Percentiles rank a stretch among this genome's conserved stretches.
phyloP scores from a whole-genome alignment of 768 basidiomycete species.

The Cystofilobasidium bisporidii region DNA sequence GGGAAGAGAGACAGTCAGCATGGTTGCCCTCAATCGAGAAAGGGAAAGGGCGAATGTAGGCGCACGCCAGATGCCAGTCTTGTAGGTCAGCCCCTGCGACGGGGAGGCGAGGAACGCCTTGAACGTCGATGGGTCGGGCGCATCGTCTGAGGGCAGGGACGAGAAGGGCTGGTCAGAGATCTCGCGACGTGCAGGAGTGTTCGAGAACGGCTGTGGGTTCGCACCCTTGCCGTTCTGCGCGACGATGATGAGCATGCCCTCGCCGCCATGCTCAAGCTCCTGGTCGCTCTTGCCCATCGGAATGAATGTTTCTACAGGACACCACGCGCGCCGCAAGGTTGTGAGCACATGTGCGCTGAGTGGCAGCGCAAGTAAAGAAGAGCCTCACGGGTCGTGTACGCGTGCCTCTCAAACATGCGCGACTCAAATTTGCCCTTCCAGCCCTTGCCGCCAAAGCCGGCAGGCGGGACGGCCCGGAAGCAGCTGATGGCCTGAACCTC shows the following conservation, averaged over 20 bases:
- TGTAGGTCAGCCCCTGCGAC: constrained; percentile 77
- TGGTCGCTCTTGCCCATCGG: constrained; percentile 63
- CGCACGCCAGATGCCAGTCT: constrained; percentile 82
- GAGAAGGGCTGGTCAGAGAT: background rate
- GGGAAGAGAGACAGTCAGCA: background rate
- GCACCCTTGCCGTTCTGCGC: constrained; percentile 57
- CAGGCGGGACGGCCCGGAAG: constrained; percentile 65
- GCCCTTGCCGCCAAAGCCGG: constrained; percentile 41
- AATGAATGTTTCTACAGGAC: constrained; percentile 51
- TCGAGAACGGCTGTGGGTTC: constrained; percentile 22
- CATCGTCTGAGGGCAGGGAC: constrained; percentile 46
- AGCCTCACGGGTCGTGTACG: constrained; percentile 62
- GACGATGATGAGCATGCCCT: constrained; percentile 70
- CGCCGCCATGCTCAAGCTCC: constrained; percentile 40
- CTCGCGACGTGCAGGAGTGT: no score
- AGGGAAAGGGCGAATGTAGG: no score
- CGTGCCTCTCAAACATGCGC: constrained; percentile 75
- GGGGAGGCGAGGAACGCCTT: constrained; percentile 72
- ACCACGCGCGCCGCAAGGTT: no score
- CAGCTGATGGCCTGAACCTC: constrained; percentile 68
- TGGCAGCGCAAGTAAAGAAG: background rate
- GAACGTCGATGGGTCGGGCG: constrained; percentile 63
- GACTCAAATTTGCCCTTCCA: constrained; percentile 45
- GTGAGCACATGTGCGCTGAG: no score
- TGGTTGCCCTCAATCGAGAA: no score